Evolutionary conservation across 2,329 filamentous ascomycete species (phyloP).

Genomic region (Coniochaeta prunicola): DNA sequence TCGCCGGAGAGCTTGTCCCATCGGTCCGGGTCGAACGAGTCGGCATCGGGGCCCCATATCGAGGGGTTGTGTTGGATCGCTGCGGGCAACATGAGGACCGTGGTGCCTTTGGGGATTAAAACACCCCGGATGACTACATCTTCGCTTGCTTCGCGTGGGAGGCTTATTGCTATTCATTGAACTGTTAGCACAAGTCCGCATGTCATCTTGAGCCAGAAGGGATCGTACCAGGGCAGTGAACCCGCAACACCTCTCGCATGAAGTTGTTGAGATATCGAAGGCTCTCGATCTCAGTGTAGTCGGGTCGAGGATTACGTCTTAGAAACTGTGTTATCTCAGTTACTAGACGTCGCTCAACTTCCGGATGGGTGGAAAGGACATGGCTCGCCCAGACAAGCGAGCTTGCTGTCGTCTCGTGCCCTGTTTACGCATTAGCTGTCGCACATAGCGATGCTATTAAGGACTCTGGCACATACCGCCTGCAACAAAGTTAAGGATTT

Average conservation of each 20-base stretch:
- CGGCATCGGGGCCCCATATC: conserved; percentile 30
- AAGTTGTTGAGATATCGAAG: conserved; percentile 34
- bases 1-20: conserved; percentile 19
- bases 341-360: conserved; percentile 29
- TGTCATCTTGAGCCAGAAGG: background rate
- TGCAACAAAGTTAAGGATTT: background rate
- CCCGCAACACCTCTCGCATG: conserved; percentile 33
- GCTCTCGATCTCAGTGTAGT: conserved; percentile 27
- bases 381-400: conserved; percentile 33
- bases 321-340: conserved; percentile 25
- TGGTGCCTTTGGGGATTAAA: conserved; percentile 26
- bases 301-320: conserved; percentile 24
- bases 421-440: conserved; percentile 14
- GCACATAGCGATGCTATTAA: too few species aligned
- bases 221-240: conserved; percentile 24
- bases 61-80: conserved; percentile 25
- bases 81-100: conserved; percentile 25
- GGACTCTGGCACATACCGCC: background rate
- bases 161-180: conserved; percentile 14
- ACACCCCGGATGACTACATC: conserved; percentile 25
- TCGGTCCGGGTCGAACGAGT: conserved; percentile 27
- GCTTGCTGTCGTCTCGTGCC: conserved; percentile 36
- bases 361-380: conserved; percentile 25
- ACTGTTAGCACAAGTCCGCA: background rate
- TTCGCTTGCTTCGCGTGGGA: conserved; percentile 20